Percentiles rank a stretch among this genome's conserved stretches.
Conservation (phyloP, 2,329 filamentous ascomycete species). For the Ophiognomonia clavigignenti-juglandacearum region DNA sequence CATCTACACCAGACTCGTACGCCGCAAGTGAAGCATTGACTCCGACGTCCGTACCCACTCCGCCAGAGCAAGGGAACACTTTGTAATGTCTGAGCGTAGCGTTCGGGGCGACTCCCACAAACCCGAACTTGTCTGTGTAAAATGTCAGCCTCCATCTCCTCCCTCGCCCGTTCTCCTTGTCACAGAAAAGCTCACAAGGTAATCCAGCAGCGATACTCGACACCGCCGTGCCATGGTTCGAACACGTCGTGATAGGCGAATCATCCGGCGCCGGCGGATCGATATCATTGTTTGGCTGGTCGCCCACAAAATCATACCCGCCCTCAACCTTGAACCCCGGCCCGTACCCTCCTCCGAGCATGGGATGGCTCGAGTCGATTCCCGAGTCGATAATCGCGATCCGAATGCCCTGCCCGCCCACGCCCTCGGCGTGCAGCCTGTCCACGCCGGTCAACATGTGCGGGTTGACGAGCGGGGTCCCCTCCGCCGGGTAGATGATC, state of each 20-base stretch:
- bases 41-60: neutral
- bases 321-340: slow-evolving; percentile 40
- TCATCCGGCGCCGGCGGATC: neutral
- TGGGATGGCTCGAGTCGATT: slow-evolving; percentile 45
- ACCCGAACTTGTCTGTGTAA: slow-evolving; percentile 16
- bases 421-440: slow-evolving; percentile 34
- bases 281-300: too few relatives aligned
- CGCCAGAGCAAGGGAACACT: slow-evolving; percentile 5
- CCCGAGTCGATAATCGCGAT: slow-evolving; percentile 35
- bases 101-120: slow-evolving; percentile 4
- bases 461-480: slow-evolving; percentile 14
- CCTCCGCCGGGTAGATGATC: slow-evolving; percentile 1
- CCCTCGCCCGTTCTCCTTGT: neutral
- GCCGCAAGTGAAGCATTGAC: slow-evolving; percentile 7
- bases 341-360: slow-evolving; percentile 50
- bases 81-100: slow-evolving; percentile 3
- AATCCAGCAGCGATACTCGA: slow-evolving; percentile 5
- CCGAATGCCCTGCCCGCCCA: slow-evolving; percentile 38
- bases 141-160: slow-evolving; percentile 25
- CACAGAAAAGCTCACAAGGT: neutral
- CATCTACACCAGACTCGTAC: slow-evolving; percentile 5
- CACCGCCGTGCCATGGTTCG: slow-evolving; percentile 6
- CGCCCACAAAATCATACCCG: slow-evolving; percentile 43
- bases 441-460: slow-evolving; percentile 32
- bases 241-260: slow-evolving; percentile 20